phyloP scores from a whole-genome alignment of 805 yeast species.

The Candida qinlingensis region DNA sequence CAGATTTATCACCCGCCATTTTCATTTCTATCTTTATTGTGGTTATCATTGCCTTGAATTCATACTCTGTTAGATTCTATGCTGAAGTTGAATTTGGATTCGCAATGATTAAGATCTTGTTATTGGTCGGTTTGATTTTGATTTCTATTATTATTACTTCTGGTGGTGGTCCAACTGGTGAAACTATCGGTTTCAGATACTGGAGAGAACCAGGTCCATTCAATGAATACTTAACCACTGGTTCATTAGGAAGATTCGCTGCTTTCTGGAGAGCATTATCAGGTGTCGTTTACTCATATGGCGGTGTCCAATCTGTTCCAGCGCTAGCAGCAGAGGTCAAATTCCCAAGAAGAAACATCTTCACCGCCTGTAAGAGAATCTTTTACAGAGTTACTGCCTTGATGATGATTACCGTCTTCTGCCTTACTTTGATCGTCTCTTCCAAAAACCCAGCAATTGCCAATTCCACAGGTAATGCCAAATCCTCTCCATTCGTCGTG shows the following conservation, averaged over 20 bases:
- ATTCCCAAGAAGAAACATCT: slow-evolving; percentile 30
- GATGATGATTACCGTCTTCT: slow-evolving; percentile 27
- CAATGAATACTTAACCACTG: slow-evolving; percentile 13
- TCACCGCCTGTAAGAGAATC: slow-evolving; percentile 28
- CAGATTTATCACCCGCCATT: slow-evolving; percentile 36
- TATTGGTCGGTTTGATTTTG: slow-evolving; percentile 54
- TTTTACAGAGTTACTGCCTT: slow-evolving; percentile 25
- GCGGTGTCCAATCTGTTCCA: slow-evolving; percentile 42
- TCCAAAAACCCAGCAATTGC: slow-evolving; percentile 24
- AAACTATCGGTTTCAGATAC: slow-evolving; percentile 31
- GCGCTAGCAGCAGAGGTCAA: slow-evolving; percentile 34
- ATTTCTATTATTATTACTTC: slow-evolving; percentile 48
- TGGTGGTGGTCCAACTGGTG: slow-evolving; percentile 51
- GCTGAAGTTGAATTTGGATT: slow-evolving; percentile 58
- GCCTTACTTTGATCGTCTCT: slow-evolving; percentile 29
- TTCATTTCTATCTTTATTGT: slow-evolving; percentile 38
- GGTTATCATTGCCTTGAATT: slow-evolving; percentile 31
- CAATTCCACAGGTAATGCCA: slow-evolving; percentile 26
- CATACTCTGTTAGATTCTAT: slow-evolving; percentile 33
- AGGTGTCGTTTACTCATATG: slow-evolving; percentile 34
- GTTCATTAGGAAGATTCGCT: slow-evolving; percentile 20
- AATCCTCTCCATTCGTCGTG: slow-evolving; percentile 35
- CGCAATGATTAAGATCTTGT: slow-evolving; percentile 47
- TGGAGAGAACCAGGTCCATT: slow-evolving; percentile 19
- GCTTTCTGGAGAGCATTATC: slow-evolving; percentile 31